Evolutionary conservation across 2,329 filamentous ascomycete species (phyloP), one percentile per base, ranked within the genome.

Genomic region (Colletotrichum endophyticum): DNA sequence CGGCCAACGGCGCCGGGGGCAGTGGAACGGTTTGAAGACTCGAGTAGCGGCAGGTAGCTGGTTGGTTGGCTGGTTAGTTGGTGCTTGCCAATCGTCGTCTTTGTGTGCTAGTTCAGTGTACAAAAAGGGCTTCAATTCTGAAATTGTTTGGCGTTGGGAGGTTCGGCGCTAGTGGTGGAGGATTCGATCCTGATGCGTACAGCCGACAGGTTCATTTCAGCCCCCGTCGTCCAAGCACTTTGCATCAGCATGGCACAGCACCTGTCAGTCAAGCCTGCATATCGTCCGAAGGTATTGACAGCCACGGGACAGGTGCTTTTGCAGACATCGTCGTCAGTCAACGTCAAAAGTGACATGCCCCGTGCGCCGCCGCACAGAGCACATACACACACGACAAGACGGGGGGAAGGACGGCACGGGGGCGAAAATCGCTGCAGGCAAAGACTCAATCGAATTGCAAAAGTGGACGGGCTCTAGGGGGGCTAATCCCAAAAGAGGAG

Each of bases 381-480:
- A 69, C n/a, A 25, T 11, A 16, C 56, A 69, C n/a, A 25, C 16
- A 16, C 16, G 15, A n/a, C 13, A 39, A 8, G 30, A 28, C 27
- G 19, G 57, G 39, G 39, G 44, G 27, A 71, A 39, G 39, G 25
- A 39, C 36, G 36, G 36, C 36, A 39, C 36, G 36, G 68, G 67
- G 66, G 66, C 36, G 73, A 69, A 73, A 73, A 76, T 75, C 73
- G n/a, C 69, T 75, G 73, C 63, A 73, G 70, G 64, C 22, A 22
- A 22, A 73, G 73, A 69, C 70, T 76, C 15, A 49, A 76, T 76
- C 73, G 70, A 69, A 73, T 73, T 76, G 57, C 34, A 76, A 76
- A 76, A 76, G 70, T 76, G 73, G 73, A 59, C 32, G n/a, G 36
- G 30, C 32, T 9, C 63, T 34, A 13, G 61, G 49, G 69, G 59